Percentiles rank a stretch among this genome's conserved stretches.
These are phyloP conservation scores for Penicillium sp. DNA, from an alignment of 2,329 filamentous ascomycete genomes.

Conservation along the genomic window DNA sequence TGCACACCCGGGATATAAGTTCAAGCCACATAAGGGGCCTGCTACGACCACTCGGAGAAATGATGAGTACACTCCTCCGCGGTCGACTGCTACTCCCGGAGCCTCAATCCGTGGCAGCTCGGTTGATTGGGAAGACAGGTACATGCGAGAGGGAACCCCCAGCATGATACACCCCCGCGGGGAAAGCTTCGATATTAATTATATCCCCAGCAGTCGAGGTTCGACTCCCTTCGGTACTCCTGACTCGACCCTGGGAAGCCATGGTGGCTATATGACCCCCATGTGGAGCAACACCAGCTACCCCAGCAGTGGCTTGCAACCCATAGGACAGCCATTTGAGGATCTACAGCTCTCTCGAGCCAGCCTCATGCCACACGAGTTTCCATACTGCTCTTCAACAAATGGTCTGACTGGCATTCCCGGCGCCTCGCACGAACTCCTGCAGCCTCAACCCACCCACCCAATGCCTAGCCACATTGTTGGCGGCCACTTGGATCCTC, in stretches of 20 bases:
- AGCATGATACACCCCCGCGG: slow-evolving; percentile 26
- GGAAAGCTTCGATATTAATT: slow-evolving; percentile 35
- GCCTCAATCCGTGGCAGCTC: slow-evolving; percentile 15
- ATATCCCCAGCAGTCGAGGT: slow-evolving; percentile 35
- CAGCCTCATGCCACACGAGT: slow-evolving; percentile 36
- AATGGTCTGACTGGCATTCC: slow-evolving; percentile 49
- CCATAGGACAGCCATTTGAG: slow-evolving; percentile 41
- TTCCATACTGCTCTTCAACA: slow-evolving; percentile 38
- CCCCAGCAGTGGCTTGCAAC: slow-evolving; percentile 43
- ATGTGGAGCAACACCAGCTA: slow-evolving; percentile 58
- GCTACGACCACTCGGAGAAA: slow-evolving; percentile 43
- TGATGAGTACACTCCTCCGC: slow-evolving; percentile 27
- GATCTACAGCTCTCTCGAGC: slow-evolving; percentile 48
- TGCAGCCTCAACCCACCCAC: slow-evolving; percentile 39
- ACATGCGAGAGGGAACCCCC: slow-evolving; percentile 7
- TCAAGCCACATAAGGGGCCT: slow-evolving; percentile 75
- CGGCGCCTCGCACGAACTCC: slow-evolving; percentile 48
- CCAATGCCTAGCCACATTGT: slow-evolving; percentile 32
- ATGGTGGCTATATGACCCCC: slow-evolving; percentile 45
- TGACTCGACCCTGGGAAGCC: slow-evolving; percentile 27
- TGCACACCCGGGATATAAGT: slow-evolving; percentile 92
- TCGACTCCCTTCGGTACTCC: slow-evolving; percentile 41
- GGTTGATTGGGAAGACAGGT: slow-evolving; percentile 44
- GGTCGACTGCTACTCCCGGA: slow-evolving; percentile 1
- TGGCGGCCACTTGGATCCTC: slow-evolving; percentile 46